Evolutionary conservation across 305 asterid species (phyloP).

Genomic region (Caryopteris hybrid): DNA sequence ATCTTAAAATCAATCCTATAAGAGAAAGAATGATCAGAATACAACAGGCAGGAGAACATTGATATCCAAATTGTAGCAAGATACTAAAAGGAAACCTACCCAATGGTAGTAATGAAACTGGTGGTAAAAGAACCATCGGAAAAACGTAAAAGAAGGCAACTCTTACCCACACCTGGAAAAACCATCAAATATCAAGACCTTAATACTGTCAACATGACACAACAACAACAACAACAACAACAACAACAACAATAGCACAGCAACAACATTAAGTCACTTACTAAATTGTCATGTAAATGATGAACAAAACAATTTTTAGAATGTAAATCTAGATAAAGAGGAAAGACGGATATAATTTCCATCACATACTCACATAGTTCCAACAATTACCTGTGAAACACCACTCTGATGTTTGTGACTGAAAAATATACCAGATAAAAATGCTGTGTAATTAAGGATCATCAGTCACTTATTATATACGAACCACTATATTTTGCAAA

Average conservation of each 20-base stretch:
- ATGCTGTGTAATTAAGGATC: not conserved
- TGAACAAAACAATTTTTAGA: not conserved
- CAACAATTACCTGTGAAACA: not conserved
- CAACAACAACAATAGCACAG: too few species aligned
- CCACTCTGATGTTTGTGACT: not conserved
- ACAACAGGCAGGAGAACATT: not conserved
- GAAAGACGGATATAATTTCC: not conserved
- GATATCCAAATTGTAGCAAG: not conserved
- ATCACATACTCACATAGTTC: not conserved
- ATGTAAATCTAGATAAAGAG: not conserved
- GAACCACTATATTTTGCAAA: not conserved
- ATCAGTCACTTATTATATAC: not conserved
- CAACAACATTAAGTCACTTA: too few species aligned
- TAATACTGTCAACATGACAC: not conserved
- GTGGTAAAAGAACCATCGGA: conserved; percentile 98
- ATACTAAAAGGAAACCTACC: conserved; percentile 41
- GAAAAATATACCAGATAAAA: not conserved
- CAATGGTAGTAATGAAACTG: conserved; percentile 93
- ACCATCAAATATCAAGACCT: conserved; percentile 4
- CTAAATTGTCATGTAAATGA: not conserved
- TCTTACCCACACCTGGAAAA: conserved; percentile 95
- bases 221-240: too few species aligned
- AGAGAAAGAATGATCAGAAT: conserved; percentile 14
- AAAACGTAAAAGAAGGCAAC: conserved; percentile 97
- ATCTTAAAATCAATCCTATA: conserved; percentile 90